Conservation (phyloP, 2,329 filamentous ascomycete species). For the Trichoderma koningiopsis region DNA sequence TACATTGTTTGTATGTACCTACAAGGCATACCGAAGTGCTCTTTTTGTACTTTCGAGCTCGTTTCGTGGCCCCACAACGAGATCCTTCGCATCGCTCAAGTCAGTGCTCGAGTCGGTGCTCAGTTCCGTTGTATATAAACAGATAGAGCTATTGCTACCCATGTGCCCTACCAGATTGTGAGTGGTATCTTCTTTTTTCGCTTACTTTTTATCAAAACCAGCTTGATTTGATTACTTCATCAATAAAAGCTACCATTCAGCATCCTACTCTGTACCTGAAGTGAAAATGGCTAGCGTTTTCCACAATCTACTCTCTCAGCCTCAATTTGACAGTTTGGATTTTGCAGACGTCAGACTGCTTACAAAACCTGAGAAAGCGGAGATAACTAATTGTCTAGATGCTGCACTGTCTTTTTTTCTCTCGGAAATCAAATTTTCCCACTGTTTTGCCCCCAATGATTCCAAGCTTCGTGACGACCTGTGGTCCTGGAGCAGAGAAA, state of each 20-base stretch:
- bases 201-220: neutral
- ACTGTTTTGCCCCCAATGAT: neutral
- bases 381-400: neutral
- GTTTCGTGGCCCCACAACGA: too few relatives aligned
- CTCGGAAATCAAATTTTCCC: neutral
- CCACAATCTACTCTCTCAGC: neutral
- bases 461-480: neutral
- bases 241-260: neutral
- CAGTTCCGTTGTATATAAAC: neutral
- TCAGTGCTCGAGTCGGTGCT: too few relatives aligned
- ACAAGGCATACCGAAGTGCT: too few relatives aligned
- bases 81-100: too few relatives aligned
- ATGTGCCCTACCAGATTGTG: neutral
- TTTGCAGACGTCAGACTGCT: neutral
- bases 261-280: neutral
- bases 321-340: neutral
- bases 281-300: neutral
- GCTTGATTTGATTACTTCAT: neutral
- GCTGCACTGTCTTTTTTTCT: neutral
- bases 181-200: neutral
- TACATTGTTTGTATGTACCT: too few relatives aligned
- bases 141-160: neutral
- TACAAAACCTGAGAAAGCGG: neutral
- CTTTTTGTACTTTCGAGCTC: too few relatives aligned
- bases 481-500: neutral